phyloP scores from a whole-genome alignment of 1,284 basidiomycete genomes.

The Heterobasidion parviporum region DNA sequence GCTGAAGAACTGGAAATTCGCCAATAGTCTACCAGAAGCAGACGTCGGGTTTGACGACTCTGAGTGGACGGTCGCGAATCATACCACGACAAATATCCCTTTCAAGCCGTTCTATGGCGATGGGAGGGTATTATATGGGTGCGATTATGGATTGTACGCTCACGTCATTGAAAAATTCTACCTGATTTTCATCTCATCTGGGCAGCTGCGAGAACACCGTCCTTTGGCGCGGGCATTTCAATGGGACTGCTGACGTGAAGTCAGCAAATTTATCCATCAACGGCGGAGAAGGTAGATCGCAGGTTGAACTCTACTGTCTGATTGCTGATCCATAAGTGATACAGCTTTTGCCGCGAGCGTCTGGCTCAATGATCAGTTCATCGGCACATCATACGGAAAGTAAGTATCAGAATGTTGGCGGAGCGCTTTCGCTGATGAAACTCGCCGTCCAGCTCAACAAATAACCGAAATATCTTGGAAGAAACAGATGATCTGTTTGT shows the following conservation, averaged over 20 bases:
- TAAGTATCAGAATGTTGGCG: constrained; percentile 20
- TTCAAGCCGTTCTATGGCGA: constrained; percentile 63
- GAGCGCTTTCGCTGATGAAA: background rate
- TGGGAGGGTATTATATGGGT: constrained; percentile 66
- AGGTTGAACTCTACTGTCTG: background rate
- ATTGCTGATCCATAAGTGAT: background rate
- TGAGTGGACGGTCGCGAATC: constrained; percentile 57
- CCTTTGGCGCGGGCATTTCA: constrained; percentile 77
- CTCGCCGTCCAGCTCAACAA: constrained; percentile 41
- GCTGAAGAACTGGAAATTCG: constrained; percentile 59
- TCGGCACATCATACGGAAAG: constrained; percentile 69
- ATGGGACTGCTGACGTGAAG: constrained; percentile 44
- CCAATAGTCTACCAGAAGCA: constrained; percentile 67
- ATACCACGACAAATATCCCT: constrained; percentile 64
- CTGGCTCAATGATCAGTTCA: constrained; percentile 70
- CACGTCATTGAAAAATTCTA: background rate
- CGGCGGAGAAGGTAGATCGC: constrained; percentile 59
- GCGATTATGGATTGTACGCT: constrained; percentile 75
- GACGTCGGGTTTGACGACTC: constrained; percentile 45
- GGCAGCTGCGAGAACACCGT: constrained; percentile 69
- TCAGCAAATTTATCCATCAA: constrained; percentile 69
- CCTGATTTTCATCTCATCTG: background rate
- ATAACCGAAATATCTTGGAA: constrained; percentile 45
- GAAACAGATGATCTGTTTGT: constrained; percentile 57
- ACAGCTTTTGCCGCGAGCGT: constrained; percentile 70